phyloP scores from a whole-genome alignment of 345 rosid species.

The Iberis pinnata region DNA sequence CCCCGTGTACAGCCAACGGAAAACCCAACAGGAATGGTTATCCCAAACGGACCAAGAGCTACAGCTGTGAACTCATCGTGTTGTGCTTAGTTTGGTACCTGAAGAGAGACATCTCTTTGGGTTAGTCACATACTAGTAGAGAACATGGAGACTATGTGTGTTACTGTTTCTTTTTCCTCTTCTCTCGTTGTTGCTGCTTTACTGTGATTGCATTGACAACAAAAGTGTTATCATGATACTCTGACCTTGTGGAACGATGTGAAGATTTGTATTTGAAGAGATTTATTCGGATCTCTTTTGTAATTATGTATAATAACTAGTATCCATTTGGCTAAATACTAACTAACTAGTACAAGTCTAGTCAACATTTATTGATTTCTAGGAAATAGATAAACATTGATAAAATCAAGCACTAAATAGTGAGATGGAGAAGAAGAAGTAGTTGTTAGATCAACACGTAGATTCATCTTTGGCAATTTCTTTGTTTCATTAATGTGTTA shows the following conservation, averaged over 20 bases:
- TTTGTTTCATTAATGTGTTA: too few relatives aligned
- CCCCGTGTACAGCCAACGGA: slow-evolving; percentile 57
- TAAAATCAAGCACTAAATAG: too few relatives aligned
- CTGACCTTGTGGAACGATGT: slow-evolving; percentile 4
- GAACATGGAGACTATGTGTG: slow-evolving; percentile 16
- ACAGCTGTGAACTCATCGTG: slow-evolving; percentile 39
- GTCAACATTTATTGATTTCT: too few relatives aligned
- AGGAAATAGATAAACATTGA: too few relatives aligned
- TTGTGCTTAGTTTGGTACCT: slow-evolving; percentile 32
- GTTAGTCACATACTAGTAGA: slow-evolving; percentile 24
- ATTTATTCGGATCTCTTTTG: slow-evolving; percentile 10
- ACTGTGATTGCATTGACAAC: slow-evolving; percentile 22
- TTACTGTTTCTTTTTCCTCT: slow-evolving; percentile 7
- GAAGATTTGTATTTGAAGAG: slow-evolving; percentile 21
- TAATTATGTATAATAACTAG: slow-evolving; percentile 5
- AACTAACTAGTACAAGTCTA: too few relatives aligned
- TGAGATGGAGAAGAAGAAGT: too few relatives aligned
- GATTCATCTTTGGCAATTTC: too few relatives aligned
- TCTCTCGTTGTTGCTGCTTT: slow-evolving; percentile 16
- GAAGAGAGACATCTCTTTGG: slow-evolving; percentile 10
- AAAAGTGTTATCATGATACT: slow-evolving; percentile 27
- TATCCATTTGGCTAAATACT: too few relatives aligned
- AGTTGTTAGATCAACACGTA: too few relatives aligned
- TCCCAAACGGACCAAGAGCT: slow-evolving; percentile 34
- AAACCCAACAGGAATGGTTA: slow-evolving; percentile 49